A percentile compares a stretch with the other conserved stretches of the same genome.
Conservation (phyloP, 805 yeast species). For the Candida anglica region DNA sequence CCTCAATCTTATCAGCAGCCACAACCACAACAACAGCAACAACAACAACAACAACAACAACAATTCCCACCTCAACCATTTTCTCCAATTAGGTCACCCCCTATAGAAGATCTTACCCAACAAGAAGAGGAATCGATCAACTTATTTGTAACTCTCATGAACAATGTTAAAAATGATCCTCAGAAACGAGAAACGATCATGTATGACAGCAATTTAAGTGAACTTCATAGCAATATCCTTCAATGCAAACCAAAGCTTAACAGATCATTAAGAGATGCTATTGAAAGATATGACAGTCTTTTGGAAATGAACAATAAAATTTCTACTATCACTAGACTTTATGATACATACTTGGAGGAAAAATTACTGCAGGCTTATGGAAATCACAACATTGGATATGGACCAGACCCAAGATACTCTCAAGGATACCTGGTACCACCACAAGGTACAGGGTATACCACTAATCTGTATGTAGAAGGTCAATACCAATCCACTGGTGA, state of each 20-base stretch:
- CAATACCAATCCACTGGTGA: neutral
- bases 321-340: slow-evolving; percentile 69
- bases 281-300: slow-evolving; percentile 58
- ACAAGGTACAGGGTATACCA: neutral
- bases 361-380: slow-evolving; percentile 35
- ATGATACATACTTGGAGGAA: slow-evolving; percentile 69
- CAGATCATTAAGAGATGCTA: slow-evolving; percentile 52
- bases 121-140: slow-evolving; percentile 69
- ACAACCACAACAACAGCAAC: slow-evolving; percentile 1
- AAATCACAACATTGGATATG: slow-evolving; percentile 16
- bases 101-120: slow-evolving; percentile 40
- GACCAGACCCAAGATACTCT: neutral
- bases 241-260: slow-evolving; percentile 68
- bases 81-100: no score
- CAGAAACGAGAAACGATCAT: slow-evolving; percentile 31
- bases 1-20: neutral
- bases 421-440: slow-evolving; percentile 1
- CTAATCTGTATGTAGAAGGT: neutral
- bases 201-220: slow-evolving; percentile 49
- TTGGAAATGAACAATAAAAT: slow-evolving; percentile 76
- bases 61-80: slow-evolving; percentile 10
- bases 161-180: slow-evolving; percentile 46
- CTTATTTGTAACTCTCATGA: slow-evolving; percentile 65
- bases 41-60: slow-evolving; percentile 4
- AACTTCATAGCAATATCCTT: slow-evolving; percentile 56